phyloP scores from a whole-genome alignment of 2,329 filamentous ascomycete species.

The Claviceps pazoutovae region DNA sequence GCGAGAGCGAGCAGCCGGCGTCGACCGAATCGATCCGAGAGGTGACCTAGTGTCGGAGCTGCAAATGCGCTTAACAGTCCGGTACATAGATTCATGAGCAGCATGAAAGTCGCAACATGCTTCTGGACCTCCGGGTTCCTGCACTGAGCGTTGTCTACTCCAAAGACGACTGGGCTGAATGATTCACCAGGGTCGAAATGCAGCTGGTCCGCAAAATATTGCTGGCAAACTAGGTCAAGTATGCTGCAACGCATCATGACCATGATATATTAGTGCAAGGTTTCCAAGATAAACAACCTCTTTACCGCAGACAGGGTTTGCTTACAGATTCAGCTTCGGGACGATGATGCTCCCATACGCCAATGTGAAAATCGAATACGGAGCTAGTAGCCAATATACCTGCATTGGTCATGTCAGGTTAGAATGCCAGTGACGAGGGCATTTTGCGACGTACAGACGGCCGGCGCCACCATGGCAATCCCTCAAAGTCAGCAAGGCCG shows the following conservation, averaged over 20 bases:
- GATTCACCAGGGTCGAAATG: constrained; percentile 37
- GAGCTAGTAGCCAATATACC: constrained; percentile 73
- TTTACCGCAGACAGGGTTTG: neutral
- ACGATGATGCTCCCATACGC: constrained; percentile 79
- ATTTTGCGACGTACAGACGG: constrained; percentile 39
- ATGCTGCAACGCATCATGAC: constrained; percentile 33
- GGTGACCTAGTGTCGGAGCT: constrained; percentile 66
- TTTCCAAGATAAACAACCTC: neutral
- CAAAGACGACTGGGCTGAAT: constrained; percentile 41
- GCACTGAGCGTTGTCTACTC: constrained; percentile 65
- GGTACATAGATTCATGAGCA: constrained; percentile 59
- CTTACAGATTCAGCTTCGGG: constrained; percentile 68
- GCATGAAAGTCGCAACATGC: constrained; percentile 61
- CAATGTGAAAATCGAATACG: constrained; percentile 68
- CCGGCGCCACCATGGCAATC: constrained; percentile 45
- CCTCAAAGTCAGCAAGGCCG: constrained; percentile 42
- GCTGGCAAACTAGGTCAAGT: constrained; percentile 66
- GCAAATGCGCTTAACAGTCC: constrained; percentile 69
- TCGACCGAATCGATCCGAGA: constrained; percentile 80
- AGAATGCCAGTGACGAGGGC: neutral
- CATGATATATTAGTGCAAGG: neutral
- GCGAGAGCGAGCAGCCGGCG: constrained; percentile 59
- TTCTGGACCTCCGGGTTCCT: constrained; percentile 65
- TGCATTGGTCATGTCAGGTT: constrained; percentile 20
- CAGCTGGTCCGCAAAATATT: constrained; percentile 61